Base-by-base conservation (phyloP, 225 moss, liverwort and hornwort genomes). In the Antitrichia curtipendula region DNA sequence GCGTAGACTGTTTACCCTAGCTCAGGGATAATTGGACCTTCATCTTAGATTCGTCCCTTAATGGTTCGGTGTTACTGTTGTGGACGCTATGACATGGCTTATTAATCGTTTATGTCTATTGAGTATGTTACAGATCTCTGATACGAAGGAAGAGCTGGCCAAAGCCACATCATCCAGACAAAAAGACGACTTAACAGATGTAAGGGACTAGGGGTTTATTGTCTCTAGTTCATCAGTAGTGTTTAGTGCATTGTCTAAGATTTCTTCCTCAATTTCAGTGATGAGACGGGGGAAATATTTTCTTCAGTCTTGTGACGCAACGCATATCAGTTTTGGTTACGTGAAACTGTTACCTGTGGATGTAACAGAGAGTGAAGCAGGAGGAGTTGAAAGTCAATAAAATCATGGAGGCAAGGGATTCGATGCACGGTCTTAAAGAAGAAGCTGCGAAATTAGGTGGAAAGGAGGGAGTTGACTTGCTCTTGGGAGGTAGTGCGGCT, bases 311-410 rank as follows among this genome's bases (percentile, higher is more conserved):
- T 77, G 40, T 57, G 40, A 77, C 31, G 87, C 49, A 49, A 71
- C 13, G 50, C 60, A 75, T 53, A 10, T 69, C 53, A n/a, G 34
- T 84, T 87, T 62, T 57, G 68, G 69, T 72, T 70, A 38, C 82
- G 4, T 85, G 54, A 81, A 84, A 40, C 28, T 50, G 29, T 75
- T 83, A 72, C 50, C 50, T 43, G 54, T 60, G 89, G 41, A 36
- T 72, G 69, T 65, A 16, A 87, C 92, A 98, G 96, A 98, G 89
- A 90, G 85, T 95, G 87, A 96, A 95, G 84, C 97, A 98, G 89
- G 97, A 98, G 89, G 75, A 93, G 82, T 87, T 96, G 86, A 97
- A 96, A 91, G 89, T 94, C 50, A 76, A 61, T 38, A 96, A 96
- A 87, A 89, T 96, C 69, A 77, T 88, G 50, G 92, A 95, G 82